Percentiles rank a stretch among this genome's conserved stretches.
These are phyloP conservation scores for Clathrospora elynae DNA, from an alignment of 2,329 filamentous ascomycete species.

Conservation along the genomic window DNA sequence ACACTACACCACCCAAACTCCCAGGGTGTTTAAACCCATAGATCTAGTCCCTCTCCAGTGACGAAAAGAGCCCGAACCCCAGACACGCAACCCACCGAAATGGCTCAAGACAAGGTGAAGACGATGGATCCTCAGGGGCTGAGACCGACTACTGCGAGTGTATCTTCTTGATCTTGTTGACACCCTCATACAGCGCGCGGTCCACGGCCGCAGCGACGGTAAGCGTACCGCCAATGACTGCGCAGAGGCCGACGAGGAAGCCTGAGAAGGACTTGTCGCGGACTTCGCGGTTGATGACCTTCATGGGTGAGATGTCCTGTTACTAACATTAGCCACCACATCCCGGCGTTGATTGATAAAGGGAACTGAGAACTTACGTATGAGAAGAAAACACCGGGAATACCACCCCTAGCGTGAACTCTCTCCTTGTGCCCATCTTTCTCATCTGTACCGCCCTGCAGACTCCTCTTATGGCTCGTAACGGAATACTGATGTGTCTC, in stretches of 20 bases:
- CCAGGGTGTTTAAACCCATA: neutral
- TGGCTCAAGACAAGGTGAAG: constrained; percentile 1
- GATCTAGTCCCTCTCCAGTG: neutral
- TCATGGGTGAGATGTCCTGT: constrained; percentile 98
- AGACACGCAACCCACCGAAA: constrained; percentile 9
- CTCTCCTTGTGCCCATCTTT: constrained; percentile 91
- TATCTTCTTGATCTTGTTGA: constrained; percentile 83
- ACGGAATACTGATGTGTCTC: constrained; percentile 99
- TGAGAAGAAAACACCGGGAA: constrained; percentile 97
- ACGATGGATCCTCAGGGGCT: neutral
- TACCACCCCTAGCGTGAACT: constrained; percentile 85
- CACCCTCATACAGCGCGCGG: constrained; percentile 87
- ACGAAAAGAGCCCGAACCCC: neutral
- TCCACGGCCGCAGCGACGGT: constrained; percentile 95
- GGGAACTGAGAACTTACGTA: constrained; percentile 69
- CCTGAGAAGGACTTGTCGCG: constrained; percentile 86
- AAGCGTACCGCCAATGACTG: constrained; percentile 90
- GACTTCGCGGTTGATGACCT: constrained; percentile 95
- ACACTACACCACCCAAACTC: no score
- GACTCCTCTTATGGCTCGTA: constrained; percentile 90
- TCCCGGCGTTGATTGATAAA: neutral
- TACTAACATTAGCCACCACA: constrained; percentile 14
- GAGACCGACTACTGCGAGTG: constrained; percentile 58
- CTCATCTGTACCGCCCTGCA: constrained; percentile 80
- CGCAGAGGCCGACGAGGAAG: constrained; percentile 92